These are phyloP conservation scores for Tuber brumale DNA, from an alignment of 495 filamentous ascomycete species.

Conservation along the genomic window DNA sequence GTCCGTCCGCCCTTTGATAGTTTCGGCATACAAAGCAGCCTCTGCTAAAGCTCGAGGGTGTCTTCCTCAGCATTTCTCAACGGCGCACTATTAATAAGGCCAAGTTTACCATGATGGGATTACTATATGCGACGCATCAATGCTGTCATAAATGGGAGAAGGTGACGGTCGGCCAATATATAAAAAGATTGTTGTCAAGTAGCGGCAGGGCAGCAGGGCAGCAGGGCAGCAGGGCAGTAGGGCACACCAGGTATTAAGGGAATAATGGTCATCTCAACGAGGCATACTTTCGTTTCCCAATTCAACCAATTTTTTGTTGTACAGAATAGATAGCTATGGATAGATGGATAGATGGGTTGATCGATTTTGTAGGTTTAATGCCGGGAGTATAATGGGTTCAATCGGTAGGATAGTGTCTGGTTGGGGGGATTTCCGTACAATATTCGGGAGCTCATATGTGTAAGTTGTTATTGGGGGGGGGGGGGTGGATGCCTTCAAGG, in stretches of 20 bases:
- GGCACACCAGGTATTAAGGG: neutral
- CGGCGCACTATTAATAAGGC: neutral
- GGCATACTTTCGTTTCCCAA: neutral
- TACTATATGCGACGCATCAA: neutral
- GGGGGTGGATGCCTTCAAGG: slow-evolving; percentile 2
- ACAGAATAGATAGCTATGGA: neutral
- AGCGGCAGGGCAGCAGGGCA: neutral
- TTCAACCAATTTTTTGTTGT: neutral
- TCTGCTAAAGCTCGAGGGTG: neutral
- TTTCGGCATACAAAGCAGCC: neutral
- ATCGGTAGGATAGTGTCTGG: slow-evolving; percentile 1
- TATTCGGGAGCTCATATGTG: neutral
- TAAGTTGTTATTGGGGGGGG: neutral
- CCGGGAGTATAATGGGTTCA: neutral
- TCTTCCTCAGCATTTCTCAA: neutral
- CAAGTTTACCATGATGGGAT: neutral
- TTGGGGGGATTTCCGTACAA: neutral
- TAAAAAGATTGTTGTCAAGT: neutral
- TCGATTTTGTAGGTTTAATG: neutral
- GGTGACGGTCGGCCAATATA: neutral
- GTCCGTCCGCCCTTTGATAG: neutral
- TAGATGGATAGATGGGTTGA: neutral
- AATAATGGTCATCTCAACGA: neutral
- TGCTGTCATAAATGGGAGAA: neutral
- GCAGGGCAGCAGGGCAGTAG: neutral